Conservation (phyloP, 148 eudicot species). For the Amaranthus hypochondriacus region DNA sequence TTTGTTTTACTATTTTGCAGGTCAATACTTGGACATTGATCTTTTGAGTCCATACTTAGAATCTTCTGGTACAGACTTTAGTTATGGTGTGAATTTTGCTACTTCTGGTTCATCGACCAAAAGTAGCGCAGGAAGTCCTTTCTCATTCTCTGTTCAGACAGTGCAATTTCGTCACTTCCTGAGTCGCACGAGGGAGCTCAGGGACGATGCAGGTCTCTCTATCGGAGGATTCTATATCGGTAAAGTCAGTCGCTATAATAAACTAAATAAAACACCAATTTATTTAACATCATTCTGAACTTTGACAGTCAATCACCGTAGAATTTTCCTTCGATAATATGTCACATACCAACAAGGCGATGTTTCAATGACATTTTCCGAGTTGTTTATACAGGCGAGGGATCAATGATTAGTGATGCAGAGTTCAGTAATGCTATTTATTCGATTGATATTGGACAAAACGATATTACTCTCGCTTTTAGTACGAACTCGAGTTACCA, state of each 20-base stretch:
- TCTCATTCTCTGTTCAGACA: conserved; percentile 24
- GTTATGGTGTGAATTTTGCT: conserved; percentile 32
- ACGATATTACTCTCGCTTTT: conserved; percentile 20
- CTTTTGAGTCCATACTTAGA: conserved; percentile 29
- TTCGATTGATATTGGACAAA: conserved; percentile 33
- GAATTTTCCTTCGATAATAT: background rate
- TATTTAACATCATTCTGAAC: too few relatives aligned
- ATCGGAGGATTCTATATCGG: too few relatives aligned
- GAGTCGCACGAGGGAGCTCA: conserved; percentile 32
- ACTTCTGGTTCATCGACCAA: conserved; percentile 30
- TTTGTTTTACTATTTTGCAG: conserved; percentile 7
- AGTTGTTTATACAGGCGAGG: conserved; percentile 16
- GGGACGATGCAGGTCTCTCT: conserved; percentile 5
- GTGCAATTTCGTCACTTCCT: conserved; percentile 32
- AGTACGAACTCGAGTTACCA: conserved; percentile 21
- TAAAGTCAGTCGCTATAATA: too few relatives aligned
- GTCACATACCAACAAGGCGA: background rate
- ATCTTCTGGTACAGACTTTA: conserved; percentile 31
- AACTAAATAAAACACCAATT: too few relatives aligned
- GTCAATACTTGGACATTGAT: conserved; percentile 27
- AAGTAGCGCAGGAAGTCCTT: conserved; percentile 17
- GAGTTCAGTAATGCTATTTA: conserved; percentile 29
- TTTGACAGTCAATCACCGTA: too few relatives aligned
- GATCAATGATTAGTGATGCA: conserved; percentile 28
- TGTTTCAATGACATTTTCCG: background rate